These are phyloP conservation scores for Apiospora phragmitis DNA, from an alignment of 2,329 filamentous ascomycete genomes.

Conservation along the genomic window DNA sequence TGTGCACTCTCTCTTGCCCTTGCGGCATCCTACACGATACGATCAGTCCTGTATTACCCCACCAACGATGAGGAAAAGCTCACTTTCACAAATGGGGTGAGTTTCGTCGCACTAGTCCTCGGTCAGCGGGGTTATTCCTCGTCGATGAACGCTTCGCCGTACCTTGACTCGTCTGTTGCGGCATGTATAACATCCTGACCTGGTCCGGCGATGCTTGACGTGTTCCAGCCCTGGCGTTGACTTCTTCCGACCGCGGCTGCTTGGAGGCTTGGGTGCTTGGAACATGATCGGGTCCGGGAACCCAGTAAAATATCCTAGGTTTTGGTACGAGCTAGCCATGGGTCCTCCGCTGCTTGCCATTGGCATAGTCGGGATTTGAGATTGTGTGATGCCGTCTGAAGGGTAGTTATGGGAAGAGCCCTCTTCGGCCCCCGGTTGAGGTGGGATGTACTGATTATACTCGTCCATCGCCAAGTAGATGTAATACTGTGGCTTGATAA, in stretches of 20 bases:
- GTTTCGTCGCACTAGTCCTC: slow-evolving; percentile 80
- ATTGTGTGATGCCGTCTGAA: slow-evolving; percentile 38
- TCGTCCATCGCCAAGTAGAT: slow-evolving; percentile 1
- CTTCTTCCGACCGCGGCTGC: slow-evolving; percentile 48
- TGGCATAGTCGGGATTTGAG: slow-evolving; percentile 33
- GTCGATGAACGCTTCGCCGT: slow-evolving; percentile 21
- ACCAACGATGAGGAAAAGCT: slow-evolving; percentile 26
- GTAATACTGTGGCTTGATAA: not conserved
- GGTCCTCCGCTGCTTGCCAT: slow-evolving; percentile 31
- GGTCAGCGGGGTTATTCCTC: slow-evolving; percentile 27
- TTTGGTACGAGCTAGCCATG: slow-evolving; percentile 46
- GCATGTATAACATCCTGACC: slow-evolving; percentile 93
- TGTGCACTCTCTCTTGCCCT: slow-evolving; percentile 85
- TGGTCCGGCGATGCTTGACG: slow-evolving; percentile 89
- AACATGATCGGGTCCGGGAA: slow-evolving; percentile 52
- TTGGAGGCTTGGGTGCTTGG: slow-evolving; percentile 47
- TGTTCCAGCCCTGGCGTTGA: slow-evolving; percentile 60
- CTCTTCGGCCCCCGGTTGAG: slow-evolving; percentile 38
- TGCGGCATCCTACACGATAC: slow-evolving; percentile 70
- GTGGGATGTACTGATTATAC: slow-evolving; percentile 14
- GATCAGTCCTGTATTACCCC: not conserved
- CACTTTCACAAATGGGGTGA: slow-evolving; percentile 81
- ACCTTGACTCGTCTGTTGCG: slow-evolving; percentile 83
- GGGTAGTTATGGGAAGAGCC: slow-evolving; percentile 22
- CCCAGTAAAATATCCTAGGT: slow-evolving; percentile 49